Conservation (phyloP, 108 stramenopile species). For the Cylindrotheca fusiformis region DNA sequence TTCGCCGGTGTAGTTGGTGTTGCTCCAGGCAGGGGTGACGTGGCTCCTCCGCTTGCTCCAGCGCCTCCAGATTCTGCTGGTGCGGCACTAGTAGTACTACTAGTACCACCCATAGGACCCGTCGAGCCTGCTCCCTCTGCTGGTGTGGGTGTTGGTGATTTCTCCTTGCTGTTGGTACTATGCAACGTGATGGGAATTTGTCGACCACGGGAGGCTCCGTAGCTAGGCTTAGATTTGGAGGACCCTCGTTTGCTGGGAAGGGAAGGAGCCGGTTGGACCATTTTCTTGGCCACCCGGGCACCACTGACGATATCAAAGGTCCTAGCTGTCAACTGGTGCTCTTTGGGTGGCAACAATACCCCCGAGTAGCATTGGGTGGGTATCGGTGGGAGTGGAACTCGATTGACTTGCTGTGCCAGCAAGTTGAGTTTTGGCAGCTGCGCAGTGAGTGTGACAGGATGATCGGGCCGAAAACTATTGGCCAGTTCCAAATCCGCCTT, state of each 20-base stretch:
- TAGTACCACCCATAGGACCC: not conserved
- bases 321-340: slow-evolving; percentile 64
- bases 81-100: not conserved
- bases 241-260: slow-evolving; percentile 1
- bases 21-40: not conserved
- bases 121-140: not conserved
- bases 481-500: slow-evolving; percentile 44
- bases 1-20: too few relatives aligned
- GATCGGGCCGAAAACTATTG: slow-evolving; percentile 51
- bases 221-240: slow-evolving; percentile 21
- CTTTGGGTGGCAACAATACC: slow-evolving; percentile 59
- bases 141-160: too few relatives aligned
- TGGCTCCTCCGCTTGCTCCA: not conserved
- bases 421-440: slow-evolving; percentile 58
- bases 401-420: slow-evolving; percentile 60
- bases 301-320: slow-evolving; percentile 85
- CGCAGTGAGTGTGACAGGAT: slow-evolving; percentile 22
- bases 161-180: slow-evolving; percentile 4
- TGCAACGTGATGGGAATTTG: slow-evolving; percentile 49
- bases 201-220: slow-evolving; percentile 50
- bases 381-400: slow-evolving; percentile 69
- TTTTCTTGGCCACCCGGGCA: slow-evolving; percentile 50
- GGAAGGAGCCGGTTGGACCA: slow-evolving; percentile 37
- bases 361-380: slow-evolving; percentile 75
- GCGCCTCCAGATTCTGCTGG: not conserved